Conservation (phyloP, 2,329 filamentous ascomycete genomes). For the Plectosphaerella sp. region DNA sequence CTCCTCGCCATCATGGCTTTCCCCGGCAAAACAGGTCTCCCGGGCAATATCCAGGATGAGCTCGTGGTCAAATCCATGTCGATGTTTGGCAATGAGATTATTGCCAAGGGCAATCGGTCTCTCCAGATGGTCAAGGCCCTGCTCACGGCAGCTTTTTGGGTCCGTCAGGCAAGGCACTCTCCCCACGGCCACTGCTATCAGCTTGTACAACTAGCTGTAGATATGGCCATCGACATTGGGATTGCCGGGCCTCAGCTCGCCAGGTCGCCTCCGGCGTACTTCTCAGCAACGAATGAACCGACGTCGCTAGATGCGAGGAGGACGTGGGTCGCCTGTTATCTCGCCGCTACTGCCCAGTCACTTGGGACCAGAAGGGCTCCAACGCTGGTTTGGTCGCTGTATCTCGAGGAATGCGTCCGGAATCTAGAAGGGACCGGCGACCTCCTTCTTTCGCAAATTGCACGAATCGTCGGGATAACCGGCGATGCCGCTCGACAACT, state of each 20-base stretch:
- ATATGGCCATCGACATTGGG: slow-evolving; percentile 1
- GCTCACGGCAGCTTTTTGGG: slow-evolving; percentile 1
- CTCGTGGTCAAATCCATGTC: not conserved
- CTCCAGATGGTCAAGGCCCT: slow-evolving; percentile 2
- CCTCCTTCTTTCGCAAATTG: not conserved
- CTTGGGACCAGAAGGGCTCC: not conserved
- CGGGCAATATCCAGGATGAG: not conserved
- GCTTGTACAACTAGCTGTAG: not conserved
- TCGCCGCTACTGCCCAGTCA: not conserved
- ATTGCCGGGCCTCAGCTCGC: not conserved
- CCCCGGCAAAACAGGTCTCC: not conserved
- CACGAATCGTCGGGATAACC: not conserved
- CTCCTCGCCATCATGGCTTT: not conserved
- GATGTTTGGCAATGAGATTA: not conserved
- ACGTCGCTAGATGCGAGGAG: not conserved
- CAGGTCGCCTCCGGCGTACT: not conserved
- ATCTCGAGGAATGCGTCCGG: not conserved
- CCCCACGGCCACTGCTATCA: not conserved
- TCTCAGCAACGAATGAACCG: not conserved
- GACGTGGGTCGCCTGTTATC: slow-evolving; percentile 1
- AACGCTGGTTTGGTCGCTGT: not conserved
- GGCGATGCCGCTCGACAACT: not conserved
- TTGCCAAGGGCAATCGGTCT: not conserved
- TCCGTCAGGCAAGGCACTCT: not conserved
- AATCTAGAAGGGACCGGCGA: not conserved